Evolutionary conservation across 768 basidiomycete species (phyloP).

Genomic region (Leucocoprinus birnbaumii): DNA sequence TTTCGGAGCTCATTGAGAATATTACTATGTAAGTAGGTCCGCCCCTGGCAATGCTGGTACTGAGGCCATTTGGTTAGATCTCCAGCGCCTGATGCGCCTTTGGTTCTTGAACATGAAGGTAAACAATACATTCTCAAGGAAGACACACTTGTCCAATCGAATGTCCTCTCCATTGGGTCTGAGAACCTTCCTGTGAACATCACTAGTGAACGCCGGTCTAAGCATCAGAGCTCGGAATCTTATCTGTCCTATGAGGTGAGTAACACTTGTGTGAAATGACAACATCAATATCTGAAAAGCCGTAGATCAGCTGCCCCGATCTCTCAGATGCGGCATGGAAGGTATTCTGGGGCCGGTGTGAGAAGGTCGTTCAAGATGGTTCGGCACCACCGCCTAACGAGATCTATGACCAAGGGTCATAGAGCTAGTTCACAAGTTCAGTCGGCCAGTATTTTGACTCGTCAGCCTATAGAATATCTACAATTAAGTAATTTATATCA

Average conservation of each 20-base stretch:
- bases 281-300: neutral
- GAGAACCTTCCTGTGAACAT: neutral
- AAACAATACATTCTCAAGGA: conserved; percentile 8
- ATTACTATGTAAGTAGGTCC: neutral
- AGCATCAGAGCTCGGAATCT: conserved; percentile 10
- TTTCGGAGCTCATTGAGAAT: conserved; percentile 3
- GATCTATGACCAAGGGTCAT: neutral
- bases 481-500: neutral
- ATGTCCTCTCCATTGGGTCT: neutral
- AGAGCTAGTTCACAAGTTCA: neutral
- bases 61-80: neutral
- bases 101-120: neutral
- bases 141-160: conserved; percentile 7
- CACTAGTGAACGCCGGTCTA: conserved; percentile 13
- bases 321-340: conserved; percentile 12
- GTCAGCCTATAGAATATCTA: neutral
- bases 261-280: neutral
- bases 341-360: conserved; percentile 18
- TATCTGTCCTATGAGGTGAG: conserved; percentile 15
- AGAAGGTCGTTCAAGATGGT: conserved; percentile 8
- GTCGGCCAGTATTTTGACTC: too few species aligned
- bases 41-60: neutral
- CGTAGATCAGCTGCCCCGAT: conserved; percentile 12
- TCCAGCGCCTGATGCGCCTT: neutral
- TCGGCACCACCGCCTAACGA: neutral